Base-by-base conservation (phyloP, 352 stramenopile species). In the Phytophthora gonapodyides region DNA sequence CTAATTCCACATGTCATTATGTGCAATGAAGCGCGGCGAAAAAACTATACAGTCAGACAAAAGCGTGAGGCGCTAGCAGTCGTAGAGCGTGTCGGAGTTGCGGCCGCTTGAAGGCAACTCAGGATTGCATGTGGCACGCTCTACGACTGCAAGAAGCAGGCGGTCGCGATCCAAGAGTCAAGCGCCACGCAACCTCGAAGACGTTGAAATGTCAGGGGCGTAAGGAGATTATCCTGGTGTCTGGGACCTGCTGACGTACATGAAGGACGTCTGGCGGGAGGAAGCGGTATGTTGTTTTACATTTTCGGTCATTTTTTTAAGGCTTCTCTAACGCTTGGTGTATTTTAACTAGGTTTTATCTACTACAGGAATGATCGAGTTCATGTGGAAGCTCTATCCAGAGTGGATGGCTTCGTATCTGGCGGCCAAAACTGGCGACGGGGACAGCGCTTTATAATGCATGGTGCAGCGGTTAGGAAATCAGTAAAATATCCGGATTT, bases 201-300 rank as follows among this genome's bases (percentile, higher is more conserved):
- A 36, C 34, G 16, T 33, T 55, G 11, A 55, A 55, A 44, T 5
- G 16, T 36, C 47, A 36, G 33, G 19, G 47, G 15, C 47, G 34
- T 11, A 34, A 45, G 19, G 47, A 44, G n/a, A 55, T 15, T 55
- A 45, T 55, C 47, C 47, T 43, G 47, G 19, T 21, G 34, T 55
- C 35, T 45, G 34, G 10, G 47, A 35, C 13, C 17, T 44, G 12
- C 19, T 44, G 9, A 45, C 9, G 2, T 55, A 55, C 34, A 55
- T 45, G 47, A 54, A 54, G 12, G 47, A 54, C 16, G 11, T 31
- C 0, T 8, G 47, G n/a, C 16, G 34, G 2, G 11, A 42, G 16
- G n/a, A 53, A 42, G 16, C 31, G 12, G 42, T 19, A 48, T 19
- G 19, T 9, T 49, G 9, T 35, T 5, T 2, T 16, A 17, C 9